Conservation (phyloP, 257 asterid species). For the Solanum sitiens region DNA sequence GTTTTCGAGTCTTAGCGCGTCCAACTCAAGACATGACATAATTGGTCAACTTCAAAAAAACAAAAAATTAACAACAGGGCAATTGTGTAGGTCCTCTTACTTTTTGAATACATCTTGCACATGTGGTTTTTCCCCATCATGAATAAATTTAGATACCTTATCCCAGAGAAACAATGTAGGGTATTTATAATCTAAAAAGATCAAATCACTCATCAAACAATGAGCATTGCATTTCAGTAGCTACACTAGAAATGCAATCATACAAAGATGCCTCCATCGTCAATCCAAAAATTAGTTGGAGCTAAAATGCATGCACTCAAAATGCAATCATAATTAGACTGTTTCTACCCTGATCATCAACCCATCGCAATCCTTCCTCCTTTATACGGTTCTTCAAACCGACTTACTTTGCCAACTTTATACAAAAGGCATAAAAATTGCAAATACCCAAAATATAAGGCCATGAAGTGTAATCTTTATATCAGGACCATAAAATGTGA, state of each 20-base stretch:
- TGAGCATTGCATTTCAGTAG: background rate
- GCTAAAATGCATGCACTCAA: background rate
- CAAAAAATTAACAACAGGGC: background rate
- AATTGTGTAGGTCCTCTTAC: background rate
- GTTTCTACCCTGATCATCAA: background rate
- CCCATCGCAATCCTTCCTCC: background rate
- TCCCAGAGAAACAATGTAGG: background rate
- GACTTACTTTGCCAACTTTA: background rate
- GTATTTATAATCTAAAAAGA: background rate
- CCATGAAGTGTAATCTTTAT: background rate
- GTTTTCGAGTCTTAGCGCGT: background rate
- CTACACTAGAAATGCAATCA: background rate
- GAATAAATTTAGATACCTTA: background rate
- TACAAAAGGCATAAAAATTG: background rate
- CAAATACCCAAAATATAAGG: background rate
- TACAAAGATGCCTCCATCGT: background rate
- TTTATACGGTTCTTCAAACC: background rate
- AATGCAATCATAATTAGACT: background rate
- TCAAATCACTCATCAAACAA: background rate
- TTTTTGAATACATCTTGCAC: background rate
- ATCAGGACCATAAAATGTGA: background rate
- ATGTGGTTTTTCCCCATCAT: background rate
- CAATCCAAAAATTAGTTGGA: background rate
- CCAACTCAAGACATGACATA: background rate
- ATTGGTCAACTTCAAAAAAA: background rate